phyloP scores from a whole-genome alignment of 768 basidiomycete genomes.

The Mycena capillaripes region DNA sequence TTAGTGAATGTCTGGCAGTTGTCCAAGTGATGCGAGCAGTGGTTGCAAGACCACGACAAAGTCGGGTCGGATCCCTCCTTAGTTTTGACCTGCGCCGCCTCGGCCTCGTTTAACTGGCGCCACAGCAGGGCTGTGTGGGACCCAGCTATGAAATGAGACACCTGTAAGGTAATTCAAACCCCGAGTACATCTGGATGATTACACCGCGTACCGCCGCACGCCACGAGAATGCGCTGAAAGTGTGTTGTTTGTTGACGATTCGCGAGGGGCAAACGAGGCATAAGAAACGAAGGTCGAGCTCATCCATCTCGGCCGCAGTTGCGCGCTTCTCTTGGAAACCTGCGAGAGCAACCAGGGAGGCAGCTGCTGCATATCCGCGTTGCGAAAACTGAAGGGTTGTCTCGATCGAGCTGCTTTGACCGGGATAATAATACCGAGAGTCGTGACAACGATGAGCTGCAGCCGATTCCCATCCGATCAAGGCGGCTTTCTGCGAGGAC shows the following conservation, averaged over 20 bases:
- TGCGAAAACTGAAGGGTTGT: slow-evolving; percentile 13
- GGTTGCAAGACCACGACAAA: slow-evolving; percentile 31
- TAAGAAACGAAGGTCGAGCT: slow-evolving; percentile 16
- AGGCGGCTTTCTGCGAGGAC: no score
- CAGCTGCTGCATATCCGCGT: slow-evolving; percentile 13
- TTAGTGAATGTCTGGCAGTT: neutral
- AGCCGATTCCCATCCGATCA: slow-evolving; percentile 20
- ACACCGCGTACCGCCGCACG: slow-evolving; percentile 16
- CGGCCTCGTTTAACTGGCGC: neutral
- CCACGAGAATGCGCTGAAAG: slow-evolving; percentile 5
- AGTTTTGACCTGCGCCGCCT: neutral
- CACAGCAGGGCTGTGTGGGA: neutral
- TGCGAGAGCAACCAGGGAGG: slow-evolving; percentile 8
- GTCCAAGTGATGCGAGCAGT: slow-evolving; percentile 28
- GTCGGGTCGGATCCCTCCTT: slow-evolving; percentile 12
- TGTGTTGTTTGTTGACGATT: neutral
- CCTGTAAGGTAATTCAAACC: neutral
- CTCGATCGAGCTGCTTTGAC: neutral
- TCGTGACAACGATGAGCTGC: slow-evolving; percentile 10
- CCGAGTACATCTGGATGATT: neutral
- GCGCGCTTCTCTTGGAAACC: slow-evolving; percentile 1
- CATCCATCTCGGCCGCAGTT: slow-evolving; percentile 27
- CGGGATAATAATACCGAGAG: neutral
- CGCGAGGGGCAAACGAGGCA: slow-evolving; percentile 12
- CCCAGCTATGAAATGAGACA: slow-evolving; percentile 15